Evolutionary conservation across 345 rosid species (phyloP).

Genomic region (Eucalyptus pauciflora): DNA sequence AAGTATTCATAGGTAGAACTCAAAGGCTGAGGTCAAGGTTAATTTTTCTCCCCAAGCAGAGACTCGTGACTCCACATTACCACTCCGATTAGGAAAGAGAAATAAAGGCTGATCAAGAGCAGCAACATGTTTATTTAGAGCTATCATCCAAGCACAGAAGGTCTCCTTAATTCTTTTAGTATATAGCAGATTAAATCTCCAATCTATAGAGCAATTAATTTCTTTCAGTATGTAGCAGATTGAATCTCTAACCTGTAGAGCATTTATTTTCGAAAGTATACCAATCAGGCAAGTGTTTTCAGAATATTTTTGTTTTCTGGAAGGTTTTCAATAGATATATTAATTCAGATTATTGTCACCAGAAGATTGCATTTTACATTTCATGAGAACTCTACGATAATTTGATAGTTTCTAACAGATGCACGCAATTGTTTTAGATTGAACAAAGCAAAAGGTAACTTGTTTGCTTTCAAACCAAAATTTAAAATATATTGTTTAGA

Average conservation of each 20-base stretch:
- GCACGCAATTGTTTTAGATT: not conserved
- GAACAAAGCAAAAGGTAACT: not conserved
- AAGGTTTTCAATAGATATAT: not conserved
- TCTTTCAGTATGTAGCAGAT: not conserved
- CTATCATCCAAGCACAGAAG: not conserved
- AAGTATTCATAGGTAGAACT: not conserved
- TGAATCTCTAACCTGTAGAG: not conserved
- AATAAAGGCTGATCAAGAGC: not conserved
- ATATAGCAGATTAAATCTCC: not conserved
- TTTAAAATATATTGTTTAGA: not conserved
- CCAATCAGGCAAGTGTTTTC: not conserved
- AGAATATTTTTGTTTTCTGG: not conserved
- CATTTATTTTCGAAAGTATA: not conserved
- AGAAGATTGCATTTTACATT: not conserved
- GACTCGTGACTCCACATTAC: not conserved
- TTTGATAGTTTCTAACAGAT: not conserved
- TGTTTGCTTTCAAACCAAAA: not conserved
- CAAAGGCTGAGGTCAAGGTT: not conserved
- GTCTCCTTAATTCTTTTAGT: not conserved
- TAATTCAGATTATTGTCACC: not conserved
- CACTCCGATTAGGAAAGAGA: not conserved
- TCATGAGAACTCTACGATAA: not conserved
- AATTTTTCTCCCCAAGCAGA: not conserved
- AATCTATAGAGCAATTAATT: not conserved
- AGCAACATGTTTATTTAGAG: not conserved